Base-by-base conservation (phyloP, 768 basidiomycete species). In the Trametes cinnabarina region DNA sequence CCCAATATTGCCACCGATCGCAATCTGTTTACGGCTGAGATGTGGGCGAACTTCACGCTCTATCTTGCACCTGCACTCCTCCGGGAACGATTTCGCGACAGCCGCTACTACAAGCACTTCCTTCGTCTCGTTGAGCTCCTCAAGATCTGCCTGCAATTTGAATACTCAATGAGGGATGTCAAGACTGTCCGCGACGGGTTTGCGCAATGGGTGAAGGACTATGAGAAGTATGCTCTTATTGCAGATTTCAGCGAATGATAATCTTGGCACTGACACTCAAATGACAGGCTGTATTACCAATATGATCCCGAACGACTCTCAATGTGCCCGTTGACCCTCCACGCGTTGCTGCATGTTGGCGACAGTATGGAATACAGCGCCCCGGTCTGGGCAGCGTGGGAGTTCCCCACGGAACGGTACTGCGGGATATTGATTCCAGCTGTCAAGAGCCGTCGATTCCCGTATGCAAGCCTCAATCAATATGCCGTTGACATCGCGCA, bases 31-130 rank as follows among this genome's bases (percentile, higher is more conserved):
- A 70, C 62, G 1, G 71, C 71, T 0, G 71, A 72, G 23, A 52
- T 55, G 1, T 67, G 68, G 52, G 58, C 65, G 3, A 58, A 70
- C 42, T 72, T 67, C 66, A 55, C 59, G 6, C 47, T 59, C n/a
- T 65, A 63, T 40, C 19, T 71, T n/a, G 70, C 48, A 3, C 71
- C 69, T 4, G 51, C 60, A 4, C 40, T 72, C 14, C 61, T 72
- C 5, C 39, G 34, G 11, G 46, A 60, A 0, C 49, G 62, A 12
- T 69, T 72, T 44, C 50, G 64, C 1, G 17, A 66, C 11, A 47
- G 49, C 2, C 14, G 34, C 34, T 80, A 79, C 61, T 80, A 75
- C 58, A 57, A 69, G 0, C 79, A 81, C 59, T 79, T 80, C 57
- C 44, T 79, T 10, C 19, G 67, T 5, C 73, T 82, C 12, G 72